Evolutionary conservation across 2,329 filamentous ascomycete species (phyloP).

Genomic region (Aspergillus sergii): DNA sequence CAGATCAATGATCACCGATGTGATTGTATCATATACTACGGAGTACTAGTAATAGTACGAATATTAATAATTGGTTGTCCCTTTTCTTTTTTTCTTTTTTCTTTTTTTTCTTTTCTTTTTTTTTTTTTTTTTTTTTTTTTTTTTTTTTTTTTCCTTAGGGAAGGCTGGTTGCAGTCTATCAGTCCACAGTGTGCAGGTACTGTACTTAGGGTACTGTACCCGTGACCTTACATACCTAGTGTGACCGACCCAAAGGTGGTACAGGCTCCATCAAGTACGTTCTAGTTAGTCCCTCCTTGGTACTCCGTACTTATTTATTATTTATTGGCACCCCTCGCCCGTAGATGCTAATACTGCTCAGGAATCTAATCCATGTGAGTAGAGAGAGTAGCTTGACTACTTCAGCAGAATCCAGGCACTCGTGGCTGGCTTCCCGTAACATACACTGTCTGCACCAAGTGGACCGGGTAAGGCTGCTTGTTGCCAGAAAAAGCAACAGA

Average conservation of each 20-base stretch:
- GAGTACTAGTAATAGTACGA: not conserved
- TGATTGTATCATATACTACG: not conserved
- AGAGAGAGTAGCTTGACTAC: not conserved
- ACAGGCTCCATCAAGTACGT: not conserved
- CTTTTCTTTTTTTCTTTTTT: too few relatives aligned
- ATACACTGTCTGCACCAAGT: not conserved
- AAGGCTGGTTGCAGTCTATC: not conserved
- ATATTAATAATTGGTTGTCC: not conserved
- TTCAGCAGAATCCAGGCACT: not conserved
- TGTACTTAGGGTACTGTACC: not conserved
- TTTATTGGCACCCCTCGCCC: not conserved
- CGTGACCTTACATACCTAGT: slow-evolving; percentile 4
- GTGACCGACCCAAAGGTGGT: not conserved
- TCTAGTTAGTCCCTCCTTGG: not conserved
- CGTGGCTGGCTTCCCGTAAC: not conserved
- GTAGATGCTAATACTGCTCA: not conserved
- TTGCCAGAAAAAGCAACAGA: slow-evolving; percentile 7
- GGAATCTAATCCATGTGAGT: not conserved
- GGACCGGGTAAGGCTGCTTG: slow-evolving; percentile 3
- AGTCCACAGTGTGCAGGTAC: slow-evolving; percentile 3
- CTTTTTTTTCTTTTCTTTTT: not conserved
- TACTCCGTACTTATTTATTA: not conserved
- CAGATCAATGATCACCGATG: not conserved
- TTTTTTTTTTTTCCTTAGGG: too few relatives aligned
- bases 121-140: too few relatives aligned